Conservation (phyloP, 257 asterid genomes). For the Nicotiana tabacum region DNA sequence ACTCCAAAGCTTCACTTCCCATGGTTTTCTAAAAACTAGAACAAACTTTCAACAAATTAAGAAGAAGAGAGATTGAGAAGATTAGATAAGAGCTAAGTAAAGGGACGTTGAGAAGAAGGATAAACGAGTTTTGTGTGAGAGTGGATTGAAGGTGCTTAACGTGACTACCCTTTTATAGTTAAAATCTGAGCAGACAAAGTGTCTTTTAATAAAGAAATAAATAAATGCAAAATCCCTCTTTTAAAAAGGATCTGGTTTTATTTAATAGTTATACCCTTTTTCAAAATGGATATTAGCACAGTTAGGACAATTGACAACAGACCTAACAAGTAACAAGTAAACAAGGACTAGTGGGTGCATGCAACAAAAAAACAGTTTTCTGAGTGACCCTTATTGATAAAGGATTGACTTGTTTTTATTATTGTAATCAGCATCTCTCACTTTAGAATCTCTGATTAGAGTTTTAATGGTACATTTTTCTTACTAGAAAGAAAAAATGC, state of each 20-base stretch:
- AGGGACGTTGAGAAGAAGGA: not conserved
- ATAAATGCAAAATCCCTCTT: not conserved
- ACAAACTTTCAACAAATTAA: not conserved
- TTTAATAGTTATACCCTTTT: not conserved
- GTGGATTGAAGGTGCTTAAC: not conserved
- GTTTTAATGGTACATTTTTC: not conserved
- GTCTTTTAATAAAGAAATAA: not conserved
- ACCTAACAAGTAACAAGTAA: not conserved
- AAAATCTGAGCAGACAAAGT: not conserved
- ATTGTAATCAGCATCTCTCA: not conserved
- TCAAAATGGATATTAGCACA: not conserved
- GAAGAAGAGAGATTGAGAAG: not conserved
- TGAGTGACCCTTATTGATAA: not conserved
- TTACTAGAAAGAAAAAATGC: not conserved
- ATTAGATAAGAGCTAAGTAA: not conserved
- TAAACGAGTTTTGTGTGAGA: constrained; percentile 4
- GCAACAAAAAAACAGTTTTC: not conserved
- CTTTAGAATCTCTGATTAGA: not conserved
- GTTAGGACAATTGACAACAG: constrained; percentile 8
- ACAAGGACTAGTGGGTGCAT: not conserved
- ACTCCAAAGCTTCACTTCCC: constrained; percentile 73
- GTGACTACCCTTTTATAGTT: not conserved
- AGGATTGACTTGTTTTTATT: not conserved
- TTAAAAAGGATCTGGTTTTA: not conserved
- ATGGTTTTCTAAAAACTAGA: not conserved